Evolutionary conservation across 1,284 basidiomycete genomes (phyloP).

Genomic region (Pseudozyma tsukubaensis): DNA sequence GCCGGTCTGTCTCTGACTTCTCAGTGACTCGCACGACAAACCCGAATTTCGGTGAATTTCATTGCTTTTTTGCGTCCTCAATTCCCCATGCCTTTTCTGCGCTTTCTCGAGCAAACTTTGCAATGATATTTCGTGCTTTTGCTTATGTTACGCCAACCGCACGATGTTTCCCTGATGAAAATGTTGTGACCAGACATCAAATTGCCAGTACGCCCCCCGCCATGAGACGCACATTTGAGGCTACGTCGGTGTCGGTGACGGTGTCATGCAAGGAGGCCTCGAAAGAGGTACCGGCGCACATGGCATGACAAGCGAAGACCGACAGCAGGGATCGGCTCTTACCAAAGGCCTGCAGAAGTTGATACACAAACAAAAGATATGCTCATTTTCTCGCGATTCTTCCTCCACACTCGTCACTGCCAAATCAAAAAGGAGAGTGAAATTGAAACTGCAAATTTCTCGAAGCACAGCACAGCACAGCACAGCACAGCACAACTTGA

Average conservation of each 20-base stretch:
- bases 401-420: slow-evolving; percentile 28
- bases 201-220: too few relatives aligned
- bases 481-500: slow-evolving; percentile 14
- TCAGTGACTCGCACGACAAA: slow-evolving; percentile 11
- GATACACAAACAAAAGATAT: neutral
- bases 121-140: neutral
- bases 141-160: too few relatives aligned
- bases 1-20: neutral
- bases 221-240: too few relatives aligned
- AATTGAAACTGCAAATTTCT: slow-evolving; percentile 2
- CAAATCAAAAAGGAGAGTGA: neutral
- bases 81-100: neutral
- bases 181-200: too few relatives aligned
- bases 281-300: neutral
- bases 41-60: neutral
- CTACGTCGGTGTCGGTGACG: neutral
- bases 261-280: neutral
- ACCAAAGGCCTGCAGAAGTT: slow-evolving; percentile 22
- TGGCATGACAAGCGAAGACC: slow-evolving; percentile 9
- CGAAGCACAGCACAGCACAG: neutral
- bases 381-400: neutral
- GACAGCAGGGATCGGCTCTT: slow-evolving; percentile 26
- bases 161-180: too few relatives aligned
- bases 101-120: slow-evolving; percentile 1
- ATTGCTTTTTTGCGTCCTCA: neutral